Conservation (phyloP, 2,329 filamentous ascomycete species). For the Beauveria medogensis region DNA sequence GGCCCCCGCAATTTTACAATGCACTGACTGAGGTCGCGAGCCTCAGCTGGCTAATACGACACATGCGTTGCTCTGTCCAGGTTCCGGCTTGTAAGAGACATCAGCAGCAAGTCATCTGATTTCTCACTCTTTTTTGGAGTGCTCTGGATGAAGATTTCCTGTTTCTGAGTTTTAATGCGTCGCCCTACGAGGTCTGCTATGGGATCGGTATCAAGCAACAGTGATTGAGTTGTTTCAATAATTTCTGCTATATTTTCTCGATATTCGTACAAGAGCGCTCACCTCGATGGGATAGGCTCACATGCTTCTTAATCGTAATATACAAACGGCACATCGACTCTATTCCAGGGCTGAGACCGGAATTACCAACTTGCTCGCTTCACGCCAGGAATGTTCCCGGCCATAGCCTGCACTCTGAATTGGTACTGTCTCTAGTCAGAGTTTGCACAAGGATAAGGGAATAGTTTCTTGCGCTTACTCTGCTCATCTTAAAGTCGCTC, state of each 20-base stretch:
- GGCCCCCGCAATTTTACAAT: not conserved
- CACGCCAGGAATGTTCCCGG: conserved; percentile 80
- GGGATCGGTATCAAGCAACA: not conserved
- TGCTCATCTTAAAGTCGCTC: conserved; percentile 82
- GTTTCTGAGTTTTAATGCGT: not conserved
- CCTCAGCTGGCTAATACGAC: no score
- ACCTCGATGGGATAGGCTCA: not conserved
- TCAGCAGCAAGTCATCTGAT: not conserved
- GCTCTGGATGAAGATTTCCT: not conserved
- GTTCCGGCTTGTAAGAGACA: no score
- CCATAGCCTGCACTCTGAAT: conserved; percentile 84
- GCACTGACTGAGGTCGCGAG: not conserved
- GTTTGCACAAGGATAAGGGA: not conserved
- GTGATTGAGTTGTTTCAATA: not conserved
- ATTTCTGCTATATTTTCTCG: not conserved
- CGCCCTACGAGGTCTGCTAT: not conserved
- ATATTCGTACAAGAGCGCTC: conserved; percentile 7
- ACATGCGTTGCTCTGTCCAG: no score
- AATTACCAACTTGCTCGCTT: conserved; percentile 92
- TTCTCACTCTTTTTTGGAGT: not conserved
- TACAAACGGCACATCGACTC: not conserved
- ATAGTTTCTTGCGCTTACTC: conserved; percentile 51
- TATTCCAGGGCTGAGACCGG: not conserved
- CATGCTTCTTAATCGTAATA: not conserved
- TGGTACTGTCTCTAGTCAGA: conserved; percentile 59